These are phyloP conservation scores for Monosporozyma unispora DNA, from an alignment of 805 yeast genomes.

Conservation along the genomic window DNA sequence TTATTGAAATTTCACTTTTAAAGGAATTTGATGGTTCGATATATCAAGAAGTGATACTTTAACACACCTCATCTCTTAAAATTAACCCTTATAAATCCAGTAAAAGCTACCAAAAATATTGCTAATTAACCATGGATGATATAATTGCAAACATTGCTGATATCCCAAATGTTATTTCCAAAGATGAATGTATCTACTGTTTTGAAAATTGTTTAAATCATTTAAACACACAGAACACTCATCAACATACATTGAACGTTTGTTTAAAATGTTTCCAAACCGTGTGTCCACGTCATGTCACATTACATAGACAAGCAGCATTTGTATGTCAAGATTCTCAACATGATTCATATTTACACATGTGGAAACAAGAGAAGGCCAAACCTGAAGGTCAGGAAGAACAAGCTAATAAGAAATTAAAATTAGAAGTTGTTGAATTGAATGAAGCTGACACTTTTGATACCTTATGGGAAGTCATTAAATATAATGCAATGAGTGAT, in stretches of 20 bases:
- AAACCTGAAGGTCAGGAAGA: slow-evolving; percentile 17
- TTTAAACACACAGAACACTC: slow-evolving; percentile 18
- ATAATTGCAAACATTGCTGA: slow-evolving; percentile 7
- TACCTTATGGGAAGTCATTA: slow-evolving; percentile 20
- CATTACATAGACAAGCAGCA: slow-evolving; percentile 40
- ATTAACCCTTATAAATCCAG: not conserved
- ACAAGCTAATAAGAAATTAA: slow-evolving; percentile 26
- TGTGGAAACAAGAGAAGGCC: slow-evolving; percentile 45
- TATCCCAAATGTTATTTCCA: slow-evolving; percentile 43
- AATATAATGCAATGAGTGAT: slow-evolving; percentile 3
- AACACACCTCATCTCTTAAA: not conserved
- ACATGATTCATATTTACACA: slow-evolving; percentile 53
- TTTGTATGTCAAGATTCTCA: slow-evolving; percentile 29
- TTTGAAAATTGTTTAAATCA: slow-evolving; percentile 56
- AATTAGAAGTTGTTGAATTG: slow-evolving; percentile 25
- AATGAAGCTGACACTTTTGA: slow-evolving; percentile 26
- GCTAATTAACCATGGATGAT: not conserved
- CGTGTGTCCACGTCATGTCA: slow-evolving; percentile 55
- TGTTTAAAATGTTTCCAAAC: slow-evolving; percentile 70
- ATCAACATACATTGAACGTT: slow-evolving; percentile 42
- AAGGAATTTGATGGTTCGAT: not conserved
- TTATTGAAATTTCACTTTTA: not conserved
- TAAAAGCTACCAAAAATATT: not conserved
- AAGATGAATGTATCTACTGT: slow-evolving; percentile 86
- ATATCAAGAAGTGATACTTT: not conserved